Evolutionary conservation across 768 basidiomycete species (phyloP), one percentile per base, ranked within the genome.

Genomic region (Bullera alba): DNA sequence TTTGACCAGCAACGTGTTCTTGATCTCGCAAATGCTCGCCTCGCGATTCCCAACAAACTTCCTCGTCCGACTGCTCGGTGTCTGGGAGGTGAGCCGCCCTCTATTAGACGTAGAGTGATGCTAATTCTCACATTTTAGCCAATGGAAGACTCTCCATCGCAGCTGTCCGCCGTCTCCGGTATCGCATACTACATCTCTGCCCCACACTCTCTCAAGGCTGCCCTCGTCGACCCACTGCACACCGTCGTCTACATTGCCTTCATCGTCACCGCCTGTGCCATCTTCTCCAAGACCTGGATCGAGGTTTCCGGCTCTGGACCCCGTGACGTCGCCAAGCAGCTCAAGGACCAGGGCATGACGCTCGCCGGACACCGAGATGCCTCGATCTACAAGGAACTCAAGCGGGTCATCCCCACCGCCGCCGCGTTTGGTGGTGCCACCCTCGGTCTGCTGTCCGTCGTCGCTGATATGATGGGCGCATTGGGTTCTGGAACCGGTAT

Each of bases 241-340:
- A 91, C 89, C 1, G 78, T 79, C 19, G 76, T 95, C 63, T 95
- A 96, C 74, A 83, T 99, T 71, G 73, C 80, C 4, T 97, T 96
- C 77, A 93, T 93, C 77, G 79, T 92, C 53, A 81, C 85, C 28
- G 89, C 91, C 15, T 97, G 92, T 69, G 93, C 95, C 14, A 78
- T 96, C 59, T 99, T 97, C 79, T 92, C 88, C 69, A 97, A 97
- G 80, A 96, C 93, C 0, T 99, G 95, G 93, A 97, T 99, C 58
- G 93, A 97, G 64, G 89, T 97, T 28, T 96, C 91, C 2, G 93
- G 95, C 15, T 86, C 84, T 48, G 90, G 95, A 17, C 95, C 93
- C 10, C 76, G 95, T 39, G 93, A 99, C 63, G 83, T 99, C 49
- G 95, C 95, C 25, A 93, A 91, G 74, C 93, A 97, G 70, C 82